Evolutionary conservation across 306 rosid genomes (phyloP).

Genomic region (Quercus gilva): DNA sequence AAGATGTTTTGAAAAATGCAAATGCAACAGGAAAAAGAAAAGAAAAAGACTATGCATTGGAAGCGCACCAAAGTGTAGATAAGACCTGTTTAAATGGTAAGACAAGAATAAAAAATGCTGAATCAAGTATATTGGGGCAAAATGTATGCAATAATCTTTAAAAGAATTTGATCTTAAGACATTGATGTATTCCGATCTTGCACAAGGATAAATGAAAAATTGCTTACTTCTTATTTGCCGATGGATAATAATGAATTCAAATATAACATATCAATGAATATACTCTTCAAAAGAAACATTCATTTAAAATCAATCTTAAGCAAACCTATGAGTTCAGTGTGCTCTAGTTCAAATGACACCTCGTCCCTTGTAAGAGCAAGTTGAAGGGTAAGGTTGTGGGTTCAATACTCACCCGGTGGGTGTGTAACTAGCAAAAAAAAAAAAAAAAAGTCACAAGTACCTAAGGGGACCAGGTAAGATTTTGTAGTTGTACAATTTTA

Average conservation of each 20-base stretch:
- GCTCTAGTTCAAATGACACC: too few relatives aligned
- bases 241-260: not conserved
- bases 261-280: too few relatives aligned
- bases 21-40: not conserved
- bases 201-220: not conserved
- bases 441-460: too few relatives aligned
- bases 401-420: too few relatives aligned
- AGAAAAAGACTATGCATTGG: not conserved
- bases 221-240: not conserved
- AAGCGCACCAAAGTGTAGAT: not conserved
- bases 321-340: too few relatives aligned
- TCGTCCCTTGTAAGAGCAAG: too few relatives aligned
- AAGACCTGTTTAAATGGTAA: not conserved
- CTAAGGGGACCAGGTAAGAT: too few relatives aligned
- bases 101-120: not conserved
- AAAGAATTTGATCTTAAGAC: not conserved
- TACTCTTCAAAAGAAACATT: too few relatives aligned
- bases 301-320: too few relatives aligned
- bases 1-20: not conserved
- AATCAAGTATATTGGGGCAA: not conserved
- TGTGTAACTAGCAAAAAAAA: too few relatives aligned
- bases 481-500: not conserved
- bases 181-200: not conserved
- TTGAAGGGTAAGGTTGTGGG: too few relatives aligned
- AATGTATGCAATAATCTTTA: not conserved